Evolutionary conservation across 2,329 filamentous ascomycete species (phyloP), one percentile per base, ranked within the genome.

Genomic region (Exophiala spinifera): DNA sequence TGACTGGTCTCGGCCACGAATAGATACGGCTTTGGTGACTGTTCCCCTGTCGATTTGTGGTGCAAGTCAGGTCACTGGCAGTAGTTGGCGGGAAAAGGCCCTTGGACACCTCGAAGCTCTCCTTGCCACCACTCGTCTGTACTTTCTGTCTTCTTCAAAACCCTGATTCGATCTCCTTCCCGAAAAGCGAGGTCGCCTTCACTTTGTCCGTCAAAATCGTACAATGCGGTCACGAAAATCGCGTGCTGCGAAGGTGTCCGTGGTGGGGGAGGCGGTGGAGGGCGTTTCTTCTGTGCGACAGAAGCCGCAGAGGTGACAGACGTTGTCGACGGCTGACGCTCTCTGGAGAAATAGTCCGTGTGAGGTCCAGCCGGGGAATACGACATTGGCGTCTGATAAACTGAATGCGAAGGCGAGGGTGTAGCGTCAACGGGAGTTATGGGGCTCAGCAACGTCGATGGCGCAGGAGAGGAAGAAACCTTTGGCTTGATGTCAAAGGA

Each of bases 101-200:
- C 89, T 66, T 78, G 80, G 21, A 76, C 69, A 0, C 89, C 89
- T 37, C 76, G 76, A 13, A 91, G 60, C 69, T 94, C 88, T 11
- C 89, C 89, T 58, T 89, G 82, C 89, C 89, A 95, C 89, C 89
- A 95, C 67, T 94, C 89, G 71, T 94, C 87, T 19, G 83, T 86
- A 57, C 85, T 90, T 5, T 83, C 80, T 2, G 89, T 94, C 74
- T 87, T 89, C 74, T 88, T 88, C 28, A 91, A 66, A 3, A 95
- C 85, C 43, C 79, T 82, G 63, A 95, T 95, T 46, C 80, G 77
- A 65, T 94, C 89, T 1, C 89, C 89, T 69, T 91, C 87, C 25
- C 77, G 76, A 66, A 95, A 95, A 2, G 79, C 79, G 48, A 95
- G 68, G 68, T 95, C 89, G 0, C 87, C 88, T 1, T 74, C 69